Evolutionary conservation across 768 basidiomycete species (phyloP).

Genomic region (Neoboletus subvelutipes): DNA sequence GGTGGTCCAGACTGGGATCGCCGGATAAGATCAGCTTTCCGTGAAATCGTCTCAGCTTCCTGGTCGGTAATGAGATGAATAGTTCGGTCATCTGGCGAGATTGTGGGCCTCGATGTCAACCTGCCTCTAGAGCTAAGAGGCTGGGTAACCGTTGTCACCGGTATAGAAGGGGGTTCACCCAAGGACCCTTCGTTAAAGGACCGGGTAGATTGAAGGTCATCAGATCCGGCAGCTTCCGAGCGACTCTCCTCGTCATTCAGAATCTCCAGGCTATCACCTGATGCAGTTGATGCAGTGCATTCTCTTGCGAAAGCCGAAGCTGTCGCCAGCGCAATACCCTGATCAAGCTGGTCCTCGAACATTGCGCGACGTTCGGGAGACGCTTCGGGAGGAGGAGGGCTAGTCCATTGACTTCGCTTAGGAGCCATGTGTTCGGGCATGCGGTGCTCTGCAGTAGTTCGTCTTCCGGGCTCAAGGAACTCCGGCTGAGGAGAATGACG

Average conservation of each 20-base stretch:
- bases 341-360: conserved; percentile 68
- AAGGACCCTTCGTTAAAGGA: conserved; percentile 58
- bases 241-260: conserved; percentile 64
- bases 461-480: conserved; percentile 44
- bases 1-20: conserved; percentile 47
- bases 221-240: conserved; percentile 60
- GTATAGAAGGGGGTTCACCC: conserved; percentile 14
- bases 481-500: conserved; percentile 51
- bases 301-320: conserved; percentile 61
- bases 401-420: conserved; percentile 78
- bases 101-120: conserved; percentile 14
- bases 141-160: conserved; percentile 7
- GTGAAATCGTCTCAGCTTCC: conserved; percentile 22
- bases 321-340: conserved; percentile 67
- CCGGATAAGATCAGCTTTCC: conserved; percentile 40
- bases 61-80: conserved; percentile 2
- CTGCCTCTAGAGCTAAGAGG: conserved; percentile 28
- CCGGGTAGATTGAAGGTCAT: conserved; percentile 67
- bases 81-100: conserved; percentile 5
- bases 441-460: conserved; percentile 31
- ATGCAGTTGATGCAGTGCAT: conserved; percentile 48
- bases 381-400: conserved; percentile 78
- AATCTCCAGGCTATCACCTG: conserved; percentile 58
- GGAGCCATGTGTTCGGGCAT: conserved; percentile 78
- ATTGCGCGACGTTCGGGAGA: conserved; percentile 61